Conservation (phyloP, 192 early-diverging fungal genomes). For the Backusella macrospora region DNA sequence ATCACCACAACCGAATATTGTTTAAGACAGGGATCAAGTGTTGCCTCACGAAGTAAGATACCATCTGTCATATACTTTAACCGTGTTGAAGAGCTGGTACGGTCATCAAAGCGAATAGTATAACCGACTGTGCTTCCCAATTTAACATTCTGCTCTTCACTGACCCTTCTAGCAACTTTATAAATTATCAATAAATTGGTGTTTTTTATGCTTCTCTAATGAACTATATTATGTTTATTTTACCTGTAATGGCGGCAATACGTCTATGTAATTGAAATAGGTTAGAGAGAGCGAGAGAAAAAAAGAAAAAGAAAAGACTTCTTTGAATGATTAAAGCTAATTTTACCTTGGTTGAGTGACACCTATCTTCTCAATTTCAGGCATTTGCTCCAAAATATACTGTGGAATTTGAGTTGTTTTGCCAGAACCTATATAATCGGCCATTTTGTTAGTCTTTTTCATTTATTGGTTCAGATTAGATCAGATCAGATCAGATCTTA, state of each 20-base stretch:
- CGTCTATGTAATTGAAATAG: slow-evolving; percentile 47
- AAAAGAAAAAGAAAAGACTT: neutral
- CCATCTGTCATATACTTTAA: slow-evolving; percentile 99
- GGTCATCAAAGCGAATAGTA: slow-evolving; percentile 95
- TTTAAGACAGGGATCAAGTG: slow-evolving; percentile 77
- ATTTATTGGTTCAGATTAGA: neutral
- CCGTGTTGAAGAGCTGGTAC: slow-evolving; percentile 77
- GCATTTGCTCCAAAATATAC: slow-evolving; percentile 66
- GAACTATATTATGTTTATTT: neutral
- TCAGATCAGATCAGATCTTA: too few species aligned
- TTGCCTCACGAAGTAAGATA: slow-evolving; percentile 88
- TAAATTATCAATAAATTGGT: neutral
- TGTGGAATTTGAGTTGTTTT: slow-evolving; percentile 91
- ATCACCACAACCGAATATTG: slow-evolving; percentile 92
- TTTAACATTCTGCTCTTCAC: slow-evolving; percentile 84
- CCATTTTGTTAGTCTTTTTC: neutral
- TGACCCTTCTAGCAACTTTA: slow-evolving; percentile 90
- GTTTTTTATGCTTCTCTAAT: neutral
- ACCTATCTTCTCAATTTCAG: slow-evolving; percentile 51
- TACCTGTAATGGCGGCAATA: slow-evolving; percentile 78
- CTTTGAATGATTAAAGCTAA: too few species aligned
- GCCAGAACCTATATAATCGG: slow-evolving; percentile 56
- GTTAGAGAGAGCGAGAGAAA: too few species aligned
- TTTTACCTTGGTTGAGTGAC: slow-evolving; percentile 77
- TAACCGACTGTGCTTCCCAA: slow-evolving; percentile 89